phyloP scores from a whole-genome alignment of 1,139 yeast genomes.

The Debaryomycetaceae sp. region DNA sequence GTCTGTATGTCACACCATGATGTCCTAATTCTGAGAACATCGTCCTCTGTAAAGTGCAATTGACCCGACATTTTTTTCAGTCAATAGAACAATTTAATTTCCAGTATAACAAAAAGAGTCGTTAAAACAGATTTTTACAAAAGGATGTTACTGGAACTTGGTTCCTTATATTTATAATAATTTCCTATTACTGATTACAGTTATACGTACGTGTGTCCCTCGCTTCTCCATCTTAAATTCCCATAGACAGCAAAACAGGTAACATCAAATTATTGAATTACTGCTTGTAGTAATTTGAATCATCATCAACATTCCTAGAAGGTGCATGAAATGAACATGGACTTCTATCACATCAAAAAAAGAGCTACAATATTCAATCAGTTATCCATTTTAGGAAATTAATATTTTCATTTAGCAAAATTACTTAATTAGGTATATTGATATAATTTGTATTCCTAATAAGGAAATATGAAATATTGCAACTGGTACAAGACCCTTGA shows the following conservation, averaged over 20 bases:
- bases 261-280: not conserved
- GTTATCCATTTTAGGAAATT: not conserved
- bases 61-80: constrained; percentile 5
- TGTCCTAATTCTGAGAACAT: constrained; percentile 15
- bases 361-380: not conserved
- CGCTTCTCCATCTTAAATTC: not conserved
- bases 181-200: not conserved
- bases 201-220: not conserved
- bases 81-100: not conserved
- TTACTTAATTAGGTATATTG: not conserved
- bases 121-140: not conserved
- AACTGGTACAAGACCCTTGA: not conserved
- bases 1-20: constrained; percentile 33
- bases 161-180: not conserved
- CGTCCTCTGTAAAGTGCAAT: constrained; percentile 6
- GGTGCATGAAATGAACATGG: not conserved
- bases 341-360: not conserved
- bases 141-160: not conserved
- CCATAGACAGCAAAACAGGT: not conserved
- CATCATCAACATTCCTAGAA: not conserved
- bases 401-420: not conserved
- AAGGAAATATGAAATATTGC: not conserved
- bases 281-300: not conserved
- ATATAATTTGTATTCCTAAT: not conserved
- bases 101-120: not conserved